Evolutionary conservation across 73 alveolate species (phyloP).

Genomic region (Urostyla sp.): DNA sequence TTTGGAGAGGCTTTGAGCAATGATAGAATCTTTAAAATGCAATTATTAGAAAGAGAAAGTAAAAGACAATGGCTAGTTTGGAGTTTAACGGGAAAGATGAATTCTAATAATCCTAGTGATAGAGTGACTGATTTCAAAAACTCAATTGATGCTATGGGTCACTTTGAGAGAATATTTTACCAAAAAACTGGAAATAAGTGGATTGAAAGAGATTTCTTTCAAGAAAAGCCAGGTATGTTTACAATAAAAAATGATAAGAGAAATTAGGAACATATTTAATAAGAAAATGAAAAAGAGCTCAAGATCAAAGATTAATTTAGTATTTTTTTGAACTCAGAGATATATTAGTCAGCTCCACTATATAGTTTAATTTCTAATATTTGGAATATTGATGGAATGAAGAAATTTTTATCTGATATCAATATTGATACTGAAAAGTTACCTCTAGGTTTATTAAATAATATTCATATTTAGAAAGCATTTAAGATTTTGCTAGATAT

Average conservation of each 20-base stretch:
- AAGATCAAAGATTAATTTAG: conserved; percentile 34
- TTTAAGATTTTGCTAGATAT: conserved; percentile 74
- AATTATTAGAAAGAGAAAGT: conserved; percentile 69
- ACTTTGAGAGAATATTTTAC: conserved; percentile 63
- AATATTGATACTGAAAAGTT: conserved; percentile 84
- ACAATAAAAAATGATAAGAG: conserved; percentile 64
- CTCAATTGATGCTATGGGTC: conserved; percentile 67
- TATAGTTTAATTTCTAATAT: conserved; percentile 73
- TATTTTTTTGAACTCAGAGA: no score
- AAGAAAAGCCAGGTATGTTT: conserved; percentile 72
- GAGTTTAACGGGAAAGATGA: conserved; percentile 78
- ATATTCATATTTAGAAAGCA: conserved; percentile 80
- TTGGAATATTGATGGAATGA: conserved; percentile 86
- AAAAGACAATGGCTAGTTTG: conserved; percentile 61
- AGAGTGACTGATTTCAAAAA: conserved; percentile 58
- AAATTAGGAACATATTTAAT: conserved; percentile 62
- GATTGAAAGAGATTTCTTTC: conserved; percentile 66
- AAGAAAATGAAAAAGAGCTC: conserved; percentile 36
- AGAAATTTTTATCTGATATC: conserved; percentile 80
- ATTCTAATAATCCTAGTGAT: conserved; percentile 54
- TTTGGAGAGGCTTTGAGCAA: conserved; percentile 73
- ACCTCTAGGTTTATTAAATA: conserved; percentile 90
- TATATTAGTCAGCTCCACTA: no score
- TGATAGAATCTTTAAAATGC: conserved; percentile 72
- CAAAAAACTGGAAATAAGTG: conserved; percentile 79